Conservation (phyloP, 371 early-diverging fungal species). For the Mortierella sp. region DNA sequence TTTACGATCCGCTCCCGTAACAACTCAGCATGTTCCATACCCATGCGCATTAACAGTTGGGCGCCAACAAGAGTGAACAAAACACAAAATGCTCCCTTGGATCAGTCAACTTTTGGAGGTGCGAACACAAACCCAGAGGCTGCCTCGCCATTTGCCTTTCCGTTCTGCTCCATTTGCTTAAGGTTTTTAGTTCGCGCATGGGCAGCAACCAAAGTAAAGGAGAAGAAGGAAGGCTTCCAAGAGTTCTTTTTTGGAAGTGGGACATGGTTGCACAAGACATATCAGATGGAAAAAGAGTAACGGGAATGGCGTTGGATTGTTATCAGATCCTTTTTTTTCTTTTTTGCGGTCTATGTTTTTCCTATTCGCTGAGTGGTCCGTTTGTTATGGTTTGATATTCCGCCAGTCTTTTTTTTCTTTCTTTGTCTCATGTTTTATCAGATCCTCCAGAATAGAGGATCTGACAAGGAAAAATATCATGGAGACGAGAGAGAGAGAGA, state of each 20-base stretch:
- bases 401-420: not conserved
- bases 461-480: not conserved
- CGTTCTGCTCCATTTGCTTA: slow-evolving; percentile 4
- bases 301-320: not conserved
- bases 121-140: not conserved
- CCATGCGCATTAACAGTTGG: not conserved
- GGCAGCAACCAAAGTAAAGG: not conserved
- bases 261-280: not conserved
- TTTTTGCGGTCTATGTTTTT: not conserved
- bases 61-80: not conserved
- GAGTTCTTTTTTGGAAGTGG: not conserved
- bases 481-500: not conserved
- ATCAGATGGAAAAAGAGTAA: not conserved
- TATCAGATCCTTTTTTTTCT: slow-evolving; percentile 17
- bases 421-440: slow-evolving; percentile 14
- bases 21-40: not conserved
- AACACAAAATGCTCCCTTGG: not conserved
- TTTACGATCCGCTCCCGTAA: not conserved
- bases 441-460: slow-evolving; percentile 3
- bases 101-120: not conserved
- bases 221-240: not conserved
- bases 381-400: not conserved
- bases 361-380: slow-evolving; percentile 2
- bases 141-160: not conserved
- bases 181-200: slow-evolving; percentile 10